phyloP scores from a whole-genome alignment of 352 stramenopile genomes.

The Phytophthora ramorum region DNA sequence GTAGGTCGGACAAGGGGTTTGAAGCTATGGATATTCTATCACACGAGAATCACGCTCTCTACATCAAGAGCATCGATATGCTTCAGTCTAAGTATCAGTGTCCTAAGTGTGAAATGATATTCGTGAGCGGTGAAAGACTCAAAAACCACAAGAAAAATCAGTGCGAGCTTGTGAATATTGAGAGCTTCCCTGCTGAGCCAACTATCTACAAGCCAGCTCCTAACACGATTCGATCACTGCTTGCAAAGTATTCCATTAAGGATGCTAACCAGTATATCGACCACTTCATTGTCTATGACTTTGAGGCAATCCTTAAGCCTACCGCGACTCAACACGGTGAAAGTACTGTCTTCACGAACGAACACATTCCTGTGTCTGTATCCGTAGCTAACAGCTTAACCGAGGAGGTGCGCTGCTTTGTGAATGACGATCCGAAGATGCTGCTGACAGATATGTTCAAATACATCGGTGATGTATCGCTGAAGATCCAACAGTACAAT shows the following conservation, averaged over 20 bases:
- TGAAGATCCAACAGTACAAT: slow-evolving; percentile 13
- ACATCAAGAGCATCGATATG: too few species aligned
- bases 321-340: slow-evolving; percentile 4
- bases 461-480: slow-evolving; percentile 4
- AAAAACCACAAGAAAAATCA: too few species aligned
- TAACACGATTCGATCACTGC: neutral
- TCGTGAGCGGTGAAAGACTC: neutral
- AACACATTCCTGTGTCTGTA: slow-evolving; percentile 12
- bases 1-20: too few species aligned
- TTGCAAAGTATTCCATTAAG: slow-evolving; percentile 9
- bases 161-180: too few species aligned
- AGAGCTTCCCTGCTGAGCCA: too few species aligned
- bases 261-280: slow-evolving; percentile 18
- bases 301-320: slow-evolving; percentile 11
- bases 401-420: slow-evolving; percentile 13
- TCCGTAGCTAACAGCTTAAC: slow-evolving; percentile 12
- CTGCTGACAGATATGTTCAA: slow-evolving; percentile 10
- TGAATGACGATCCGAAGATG: slow-evolving; percentile 7
- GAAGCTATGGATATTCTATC: too few species aligned
- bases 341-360: slow-evolving; percentile 14
- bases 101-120: neutral
- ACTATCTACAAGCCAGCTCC: too few species aligned
- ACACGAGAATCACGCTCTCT: too few species aligned
- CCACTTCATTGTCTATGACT: slow-evolving; percentile 30
- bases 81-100: neutral